Evolutionary conservation across 768 basidiomycete species (phyloP), one percentile per base, ranked within the genome.

Genomic region (Tulasnella sp.): DNA sequence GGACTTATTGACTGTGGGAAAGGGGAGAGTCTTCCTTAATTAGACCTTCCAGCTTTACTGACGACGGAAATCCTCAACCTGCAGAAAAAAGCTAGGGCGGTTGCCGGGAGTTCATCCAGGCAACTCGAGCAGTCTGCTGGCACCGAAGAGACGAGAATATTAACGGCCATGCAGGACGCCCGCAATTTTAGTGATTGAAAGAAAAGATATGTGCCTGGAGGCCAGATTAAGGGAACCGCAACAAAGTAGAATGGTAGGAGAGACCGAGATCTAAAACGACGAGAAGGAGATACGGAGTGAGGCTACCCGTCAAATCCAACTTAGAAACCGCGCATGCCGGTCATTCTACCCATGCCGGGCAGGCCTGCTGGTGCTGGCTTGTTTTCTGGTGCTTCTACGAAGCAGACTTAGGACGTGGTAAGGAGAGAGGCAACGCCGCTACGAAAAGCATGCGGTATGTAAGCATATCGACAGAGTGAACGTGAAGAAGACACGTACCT

Each of bases 331-430:
- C 74, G 70, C 75, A 75, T 75, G 32, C 83, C 82, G 36, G 85
- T 85, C 84, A 87, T 88, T 7, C 86, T 87, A 0, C 85, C 85
- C 85, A 87, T 86, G 32, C 80, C 80, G n/a, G 84, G 86, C 78
- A 16, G 74, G n/a, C 79, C 82, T 4, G 84, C 81, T 71, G 88
- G 83, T 66, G 90, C 85, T 75, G 91, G 87, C 74, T 80, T 79
- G 78, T 97, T 94, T 75, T 91, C 90, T 16, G 89, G 81, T 4
- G 81, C 92, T 66, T 98, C 94, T 26, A 98, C 95, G 44, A 98
- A 86, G 79, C 92, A 91, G 52, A 88, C 90, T 83, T 98, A 95
- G 76, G 90, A 92, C 67, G 95, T 98, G 64, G 94, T 94, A 81
- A 98, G 83, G 80, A 98, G 82, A 74, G 89, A 91, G 4, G 95